Conservation (phyloP, 2,329 filamentous ascomycete genomes). For the Ambrosiella beaveri region DNA sequence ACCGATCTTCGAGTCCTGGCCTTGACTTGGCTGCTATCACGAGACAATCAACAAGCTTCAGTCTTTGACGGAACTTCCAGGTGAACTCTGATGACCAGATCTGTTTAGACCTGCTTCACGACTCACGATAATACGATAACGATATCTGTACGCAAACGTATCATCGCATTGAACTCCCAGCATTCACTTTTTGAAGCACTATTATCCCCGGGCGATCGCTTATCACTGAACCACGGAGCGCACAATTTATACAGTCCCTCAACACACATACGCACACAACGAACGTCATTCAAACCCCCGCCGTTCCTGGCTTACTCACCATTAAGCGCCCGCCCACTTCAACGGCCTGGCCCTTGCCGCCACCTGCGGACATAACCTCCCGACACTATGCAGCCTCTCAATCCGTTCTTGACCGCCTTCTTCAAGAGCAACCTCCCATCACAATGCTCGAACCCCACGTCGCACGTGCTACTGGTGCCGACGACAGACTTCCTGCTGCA, state of each 20-base stretch:
- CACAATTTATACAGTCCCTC: background rate
- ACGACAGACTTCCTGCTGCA: constrained; percentile 82
- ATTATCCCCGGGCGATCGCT: background rate
- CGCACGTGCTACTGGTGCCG: constrained; percentile 86
- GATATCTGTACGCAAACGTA: too few species aligned
- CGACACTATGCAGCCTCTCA: constrained; percentile 77
- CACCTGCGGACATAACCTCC: background rate
- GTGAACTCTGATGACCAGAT: too few species aligned
- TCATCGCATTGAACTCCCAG: too few species aligned
- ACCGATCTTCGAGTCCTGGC: background rate
- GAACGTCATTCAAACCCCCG: background rate
- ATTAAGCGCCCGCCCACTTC: background rate
- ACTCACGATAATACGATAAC: background rate
- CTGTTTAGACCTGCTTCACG: background rate
- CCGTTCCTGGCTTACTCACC: background rate
- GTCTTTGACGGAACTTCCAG: background rate
- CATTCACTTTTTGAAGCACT: too few species aligned
- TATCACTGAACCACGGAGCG: background rate
- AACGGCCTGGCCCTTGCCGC: background rate
- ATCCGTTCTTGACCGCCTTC: constrained; percentile 96
- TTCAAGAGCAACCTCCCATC: constrained; percentile 85
- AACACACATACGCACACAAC: background rate
- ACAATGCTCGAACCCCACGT: constrained; percentile 81
- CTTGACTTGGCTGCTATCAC: background rate
- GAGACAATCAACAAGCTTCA: background rate